A percentile compares a stretch with the other conserved stretches of the same genome.
These are phyloP conservation scores for Penium margaritaceum DNA, from an alignment of 139 green algal species.

Conservation along the genomic window DNA sequence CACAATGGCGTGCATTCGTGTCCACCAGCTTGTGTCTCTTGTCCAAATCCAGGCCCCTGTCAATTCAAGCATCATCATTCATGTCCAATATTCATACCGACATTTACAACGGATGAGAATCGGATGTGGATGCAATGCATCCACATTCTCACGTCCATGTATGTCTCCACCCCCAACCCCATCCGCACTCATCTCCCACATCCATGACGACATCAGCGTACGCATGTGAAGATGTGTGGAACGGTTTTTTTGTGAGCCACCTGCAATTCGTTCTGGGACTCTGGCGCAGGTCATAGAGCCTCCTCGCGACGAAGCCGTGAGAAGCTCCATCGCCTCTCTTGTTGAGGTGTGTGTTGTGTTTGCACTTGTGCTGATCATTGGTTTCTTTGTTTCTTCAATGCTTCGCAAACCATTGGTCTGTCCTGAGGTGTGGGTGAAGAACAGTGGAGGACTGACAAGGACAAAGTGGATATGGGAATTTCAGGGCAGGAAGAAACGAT, in stretches of 20 bases:
- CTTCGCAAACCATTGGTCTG: constrained; percentile 72
- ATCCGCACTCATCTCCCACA: neutral
- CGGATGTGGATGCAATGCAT: too few relatives aligned
- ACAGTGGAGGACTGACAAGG: neutral
- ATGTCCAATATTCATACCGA: too few relatives aligned
- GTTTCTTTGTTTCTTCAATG: constrained; percentile 76
- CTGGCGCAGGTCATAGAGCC: constrained; percentile 28
- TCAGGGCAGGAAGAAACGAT: too few relatives aligned
- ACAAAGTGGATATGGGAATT: neutral
- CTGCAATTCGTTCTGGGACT: too few relatives aligned
- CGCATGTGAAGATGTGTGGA: too few relatives aligned
- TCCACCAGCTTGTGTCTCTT: too few relatives aligned
- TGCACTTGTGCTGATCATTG: constrained; percentile 60
- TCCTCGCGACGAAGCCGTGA: constrained; percentile 18
- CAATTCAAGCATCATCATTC: neutral
- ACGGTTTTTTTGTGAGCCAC: too few relatives aligned
- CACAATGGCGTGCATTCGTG: too few relatives aligned
- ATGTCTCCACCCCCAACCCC: neutral
- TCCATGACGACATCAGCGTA: too few relatives aligned
- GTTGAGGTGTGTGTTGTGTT: constrained; percentile 45
- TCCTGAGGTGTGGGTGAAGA: constrained; percentile 52
- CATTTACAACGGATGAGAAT: too few relatives aligned
- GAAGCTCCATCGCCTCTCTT: constrained; percentile 6
- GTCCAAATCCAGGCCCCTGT: neutral
- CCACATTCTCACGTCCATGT: neutral